Percentiles rank a stretch among this genome's conserved stretches.
Conservation (phyloP, 129 eudicot species). For the Flaveria bidentis region DNA sequence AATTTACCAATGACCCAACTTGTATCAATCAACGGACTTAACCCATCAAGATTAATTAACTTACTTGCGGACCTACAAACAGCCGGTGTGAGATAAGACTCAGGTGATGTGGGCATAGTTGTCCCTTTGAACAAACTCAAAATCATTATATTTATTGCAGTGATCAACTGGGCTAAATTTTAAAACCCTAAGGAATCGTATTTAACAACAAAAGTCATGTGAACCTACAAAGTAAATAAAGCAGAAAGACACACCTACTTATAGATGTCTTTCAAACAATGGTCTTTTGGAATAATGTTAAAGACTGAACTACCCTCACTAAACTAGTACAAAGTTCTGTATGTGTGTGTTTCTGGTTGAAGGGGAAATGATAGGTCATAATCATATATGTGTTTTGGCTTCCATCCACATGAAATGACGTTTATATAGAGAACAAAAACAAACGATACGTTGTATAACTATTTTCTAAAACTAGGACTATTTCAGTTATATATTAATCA, state of each 20-base stretch:
- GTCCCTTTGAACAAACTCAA: too few species aligned
- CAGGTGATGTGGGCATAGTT: too few species aligned
- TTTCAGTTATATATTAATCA: too few species aligned
- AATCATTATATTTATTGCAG: too few species aligned
- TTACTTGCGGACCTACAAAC: too few species aligned
- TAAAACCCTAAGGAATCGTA: not conserved
- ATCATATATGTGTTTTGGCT: not conserved
- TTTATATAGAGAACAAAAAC: not conserved
- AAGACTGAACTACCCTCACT: not conserved
- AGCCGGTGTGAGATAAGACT: too few species aligned
- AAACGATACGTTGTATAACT: too few species aligned
- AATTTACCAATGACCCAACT: too few species aligned
- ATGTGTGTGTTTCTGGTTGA: not conserved
- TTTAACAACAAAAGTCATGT: not conserved
- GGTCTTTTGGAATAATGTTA: not conserved
- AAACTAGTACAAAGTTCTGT: not conserved
- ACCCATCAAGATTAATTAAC: too few species aligned
- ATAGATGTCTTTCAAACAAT: not conserved
- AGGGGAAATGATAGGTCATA: not conserved
- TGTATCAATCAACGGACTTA: too few species aligned
- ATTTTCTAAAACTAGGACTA: too few species aligned
- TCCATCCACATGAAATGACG: not conserved
- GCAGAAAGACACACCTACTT: not conserved
- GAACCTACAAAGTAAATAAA: not conserved
- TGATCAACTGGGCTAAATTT: too few species aligned